Conservation (phyloP, 1,139 yeast species). For the Kurtzmaniella quercitrusa region DNA sequence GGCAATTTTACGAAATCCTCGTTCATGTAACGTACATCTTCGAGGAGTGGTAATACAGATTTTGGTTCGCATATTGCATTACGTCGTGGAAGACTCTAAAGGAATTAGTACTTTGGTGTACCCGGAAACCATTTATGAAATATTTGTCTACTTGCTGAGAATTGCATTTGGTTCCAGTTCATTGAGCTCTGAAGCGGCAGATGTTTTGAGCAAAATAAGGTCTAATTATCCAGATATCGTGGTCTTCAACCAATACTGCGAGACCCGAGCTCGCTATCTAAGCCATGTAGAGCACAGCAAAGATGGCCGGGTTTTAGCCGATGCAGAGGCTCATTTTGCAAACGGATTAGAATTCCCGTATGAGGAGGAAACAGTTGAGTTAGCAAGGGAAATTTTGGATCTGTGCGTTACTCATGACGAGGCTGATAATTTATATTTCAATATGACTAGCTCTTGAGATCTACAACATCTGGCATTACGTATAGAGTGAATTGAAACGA, state of each 20-base stretch:
- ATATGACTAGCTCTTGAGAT: slow-evolving; percentile 38
- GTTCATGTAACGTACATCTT: slow-evolving; percentile 37
- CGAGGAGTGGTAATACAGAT: slow-evolving; percentile 43
- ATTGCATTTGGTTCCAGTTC: slow-evolving; percentile 54
- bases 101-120: slow-evolving; percentile 32
- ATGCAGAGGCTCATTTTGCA: slow-evolving; percentile 38
- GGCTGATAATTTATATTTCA: slow-evolving; percentile 68
- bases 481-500: no score
- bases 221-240: slow-evolving; percentile 17
- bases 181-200: slow-evolving; percentile 32
- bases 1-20: slow-evolving; percentile 41
- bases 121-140: slow-evolving; percentile 43
- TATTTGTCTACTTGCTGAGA: slow-evolving; percentile 50
- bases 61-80: slow-evolving; percentile 29
- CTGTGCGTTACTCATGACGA: slow-evolving; percentile 71
- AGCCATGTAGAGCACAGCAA: slow-evolving; percentile 23
- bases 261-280: slow-evolving; percentile 36
- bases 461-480: no score
- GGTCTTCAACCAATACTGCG: slow-evolving; percentile 42
- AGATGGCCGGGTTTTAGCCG: slow-evolving; percentile 19
- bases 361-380: slow-evolving; percentile 60
- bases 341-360: slow-evolving; percentile 64
- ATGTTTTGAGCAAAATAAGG: slow-evolving; percentile 29
- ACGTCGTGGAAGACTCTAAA: slow-evolving; percentile 28
- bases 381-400: slow-evolving; percentile 70